These are phyloP conservation scores for Odontarrhena argentea DNA, from an alignment of 345 rosid genomes.

Conservation along the genomic window DNA sequence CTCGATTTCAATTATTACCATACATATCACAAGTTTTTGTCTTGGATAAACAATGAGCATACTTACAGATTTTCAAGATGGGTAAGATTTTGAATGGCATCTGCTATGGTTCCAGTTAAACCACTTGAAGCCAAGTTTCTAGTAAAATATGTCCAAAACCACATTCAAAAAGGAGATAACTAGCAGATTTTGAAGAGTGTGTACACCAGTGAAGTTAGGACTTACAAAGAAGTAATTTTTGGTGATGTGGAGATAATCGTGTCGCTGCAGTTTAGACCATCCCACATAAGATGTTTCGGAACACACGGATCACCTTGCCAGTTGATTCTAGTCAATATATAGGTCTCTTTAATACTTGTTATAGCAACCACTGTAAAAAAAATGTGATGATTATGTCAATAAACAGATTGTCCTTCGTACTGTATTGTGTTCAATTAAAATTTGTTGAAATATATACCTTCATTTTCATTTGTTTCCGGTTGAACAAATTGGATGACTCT, in stretches of 20 bases:
- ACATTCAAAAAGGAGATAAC: background rate
- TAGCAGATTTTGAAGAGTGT: background rate
- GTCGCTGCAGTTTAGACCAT: constrained; percentile 13
- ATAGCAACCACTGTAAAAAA: background rate
- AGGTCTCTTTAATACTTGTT: background rate
- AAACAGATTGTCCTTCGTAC: too few species aligned
- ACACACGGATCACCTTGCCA: constrained; percentile 35
- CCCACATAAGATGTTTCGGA: constrained; percentile 19
- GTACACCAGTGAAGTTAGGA: background rate
- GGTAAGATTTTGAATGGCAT: background rate
- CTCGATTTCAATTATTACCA: background rate
- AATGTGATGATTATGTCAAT: background rate
- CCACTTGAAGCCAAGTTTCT: constrained; percentile 50
- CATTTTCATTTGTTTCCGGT: constrained; percentile 12
- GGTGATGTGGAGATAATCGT: background rate
- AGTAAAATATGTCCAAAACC: background rate
- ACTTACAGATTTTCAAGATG: constrained; percentile 46
- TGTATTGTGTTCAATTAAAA: too few species aligned
- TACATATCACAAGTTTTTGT: background rate
- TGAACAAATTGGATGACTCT: constrained; percentile 14
- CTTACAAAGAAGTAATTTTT: constrained; percentile 29
- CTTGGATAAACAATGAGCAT: background rate
- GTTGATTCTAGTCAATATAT: constrained; percentile 4
- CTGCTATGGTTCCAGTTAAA: constrained; percentile 42
- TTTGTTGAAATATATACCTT: background rate